phyloP scores from a whole-genome alignment of 331 rosid genomes.

The Rosa hybrid region DNA sequence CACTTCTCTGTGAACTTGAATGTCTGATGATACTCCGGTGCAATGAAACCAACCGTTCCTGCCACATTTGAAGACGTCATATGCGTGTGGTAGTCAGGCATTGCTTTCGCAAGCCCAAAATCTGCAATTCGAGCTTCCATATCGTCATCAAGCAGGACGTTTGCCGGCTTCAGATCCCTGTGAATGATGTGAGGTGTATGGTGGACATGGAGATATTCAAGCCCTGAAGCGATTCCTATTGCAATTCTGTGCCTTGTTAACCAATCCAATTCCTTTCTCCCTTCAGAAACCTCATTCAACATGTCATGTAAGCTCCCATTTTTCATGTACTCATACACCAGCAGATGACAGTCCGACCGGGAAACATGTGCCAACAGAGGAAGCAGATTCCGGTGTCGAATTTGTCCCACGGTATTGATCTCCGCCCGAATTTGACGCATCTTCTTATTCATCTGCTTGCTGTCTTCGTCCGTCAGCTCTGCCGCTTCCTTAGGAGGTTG shows the following conservation, averaged over 20 bases:
- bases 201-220: constrained; percentile 77
- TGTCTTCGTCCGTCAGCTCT: constrained; percentile 69
- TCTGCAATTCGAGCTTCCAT: constrained; percentile 94
- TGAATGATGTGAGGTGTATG: constrained; percentile 80
- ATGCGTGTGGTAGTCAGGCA: constrained; percentile 80
- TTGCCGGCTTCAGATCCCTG: constrained; percentile 83
- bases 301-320: constrained; percentile 86
- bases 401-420: constrained; percentile 77
- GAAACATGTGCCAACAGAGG: constrained; percentile 78
- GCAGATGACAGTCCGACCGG: constrained; percentile 77
- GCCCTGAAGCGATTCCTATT: constrained; percentile 77
- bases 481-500: constrained; percentile 70
- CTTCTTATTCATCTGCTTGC: constrained; percentile 59
- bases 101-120: constrained; percentile 86
- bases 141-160: constrained; percentile 77
- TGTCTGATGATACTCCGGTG: constrained; percentile 91
- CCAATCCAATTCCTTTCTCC: constrained; percentile 63
- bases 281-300: constrained; percentile 33
- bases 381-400: constrained; percentile 81
- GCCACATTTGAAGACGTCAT: constrained; percentile 69
- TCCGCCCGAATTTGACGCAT: constrained; percentile 87
- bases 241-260: constrained; percentile 62
- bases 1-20: constrained; percentile 90
- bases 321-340: constrained; percentile 92
- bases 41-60: constrained; percentile 80